These are phyloP conservation scores for Mortierella sp. DNA, from an alignment of 371 early-diverging fungal genomes.

Conservation along the genomic window DNA sequence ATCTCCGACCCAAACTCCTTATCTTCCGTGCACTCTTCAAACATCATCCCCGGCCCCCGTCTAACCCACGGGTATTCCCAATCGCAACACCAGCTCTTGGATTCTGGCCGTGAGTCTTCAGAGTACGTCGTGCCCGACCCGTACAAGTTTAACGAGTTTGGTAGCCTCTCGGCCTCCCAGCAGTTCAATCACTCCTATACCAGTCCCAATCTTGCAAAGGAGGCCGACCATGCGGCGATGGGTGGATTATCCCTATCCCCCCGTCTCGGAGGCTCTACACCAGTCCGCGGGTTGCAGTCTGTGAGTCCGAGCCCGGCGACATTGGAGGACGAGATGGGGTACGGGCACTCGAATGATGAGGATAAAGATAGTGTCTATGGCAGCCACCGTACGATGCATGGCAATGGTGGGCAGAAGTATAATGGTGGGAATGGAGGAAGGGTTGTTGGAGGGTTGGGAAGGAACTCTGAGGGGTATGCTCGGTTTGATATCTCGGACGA, in stretches of 20 bases:
- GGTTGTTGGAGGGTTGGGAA: slow-evolving; percentile 23
- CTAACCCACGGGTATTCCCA: slow-evolving; percentile 20
- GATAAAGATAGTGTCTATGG: slow-evolving; percentile 51
- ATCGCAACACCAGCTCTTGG: slow-evolving; percentile 16
- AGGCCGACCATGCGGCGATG: not conserved
- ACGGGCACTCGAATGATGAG: slow-evolving; percentile 13
- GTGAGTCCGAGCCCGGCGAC: not conserved
- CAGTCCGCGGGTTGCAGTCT: not conserved
- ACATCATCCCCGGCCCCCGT: slow-evolving; percentile 19
- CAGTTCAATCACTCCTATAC: slow-evolving; percentile 2
- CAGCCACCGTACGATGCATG: slow-evolving; percentile 25
- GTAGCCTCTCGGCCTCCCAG: slow-evolving; percentile 9
- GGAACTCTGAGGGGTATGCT: slow-evolving; percentile 47
- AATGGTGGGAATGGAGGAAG: slow-evolving; percentile 24
- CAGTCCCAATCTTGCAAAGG: not conserved
- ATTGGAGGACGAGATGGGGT: not conserved
- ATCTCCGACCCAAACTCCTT: slow-evolving; percentile 37
- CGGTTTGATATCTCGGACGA: slow-evolving; percentile 45
- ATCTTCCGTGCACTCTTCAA: not conserved
- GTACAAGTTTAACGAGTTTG: slow-evolving; percentile 53
- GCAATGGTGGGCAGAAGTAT: not conserved
- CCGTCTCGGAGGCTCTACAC: not conserved
- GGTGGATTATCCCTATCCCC: not conserved
- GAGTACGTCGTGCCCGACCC: slow-evolving; percentile 31
- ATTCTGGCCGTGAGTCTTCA: not conserved